A percentile compares a stretch with the other conserved stretches of the same genome.
Conservation (phyloP, 352 stramenopile genomes). For the Phytophthora nicotianae region DNA sequence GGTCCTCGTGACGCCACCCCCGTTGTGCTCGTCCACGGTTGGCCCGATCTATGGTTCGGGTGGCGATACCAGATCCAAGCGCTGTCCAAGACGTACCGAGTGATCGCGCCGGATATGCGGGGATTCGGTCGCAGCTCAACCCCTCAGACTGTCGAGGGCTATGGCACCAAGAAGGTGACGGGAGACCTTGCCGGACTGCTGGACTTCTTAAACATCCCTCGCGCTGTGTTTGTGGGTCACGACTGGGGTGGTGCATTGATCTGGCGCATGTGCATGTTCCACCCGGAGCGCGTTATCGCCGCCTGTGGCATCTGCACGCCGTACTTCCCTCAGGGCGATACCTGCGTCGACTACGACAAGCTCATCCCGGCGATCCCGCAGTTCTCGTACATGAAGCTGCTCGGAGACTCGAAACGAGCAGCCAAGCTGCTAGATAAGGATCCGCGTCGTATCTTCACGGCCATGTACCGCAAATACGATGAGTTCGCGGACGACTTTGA, state of each 20-base stretch:
- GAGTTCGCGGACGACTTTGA: constrained; percentile 39
- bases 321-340: constrained; percentile 48
- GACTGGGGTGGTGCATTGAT: constrained; percentile 66
- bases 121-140: constrained; percentile 63
- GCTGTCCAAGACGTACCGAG: constrained; percentile 48
- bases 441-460: constrained; percentile 52
- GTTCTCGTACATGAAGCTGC: constrained; percentile 72
- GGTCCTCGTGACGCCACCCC: constrained; percentile 49
- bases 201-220: constrained; percentile 64
- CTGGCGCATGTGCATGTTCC: constrained; percentile 71
- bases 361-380: constrained; percentile 46
- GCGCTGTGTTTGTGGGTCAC: constrained; percentile 70
- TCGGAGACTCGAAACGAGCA: constrained; percentile 42
- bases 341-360: constrained; percentile 48
- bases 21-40: constrained; percentile 72
- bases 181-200: constrained; percentile 46
- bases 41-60: constrained; percentile 75
- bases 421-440: constrained; percentile 40
- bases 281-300: constrained; percentile 54
- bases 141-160: constrained; percentile 41
- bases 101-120: constrained; percentile 60
- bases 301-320: constrained; percentile 64
- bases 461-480: constrained; percentile 49
- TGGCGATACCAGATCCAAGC: constrained; percentile 70
- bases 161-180: constrained; percentile 63